Base-by-base conservation (phyloP, 371 early-diverging fungal genomes). In the Synchytrium microbalum region DNA sequence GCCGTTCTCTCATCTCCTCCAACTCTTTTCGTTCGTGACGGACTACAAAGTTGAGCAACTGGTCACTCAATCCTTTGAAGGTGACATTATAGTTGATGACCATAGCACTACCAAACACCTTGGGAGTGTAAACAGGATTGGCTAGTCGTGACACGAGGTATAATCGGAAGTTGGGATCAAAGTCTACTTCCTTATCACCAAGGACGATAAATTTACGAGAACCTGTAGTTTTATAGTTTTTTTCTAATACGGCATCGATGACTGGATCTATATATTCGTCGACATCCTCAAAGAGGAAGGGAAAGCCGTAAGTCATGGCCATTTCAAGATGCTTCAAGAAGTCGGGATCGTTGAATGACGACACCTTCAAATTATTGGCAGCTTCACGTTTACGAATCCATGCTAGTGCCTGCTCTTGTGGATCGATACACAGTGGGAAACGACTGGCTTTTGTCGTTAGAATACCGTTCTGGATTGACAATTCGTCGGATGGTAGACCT, bases 211-310 rank as follows among this genome's bases (percentile, higher is more conserved):
- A 84, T 23, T 70, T 59, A 2, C 84, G 64, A n/a, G 78, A 64
- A 2, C 84, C 81, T 46, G 60, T 56, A 0, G 51, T 23, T 54
- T 75, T 75, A 61, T 82, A 75, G 68, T 82, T 82, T 63, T 82
- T 82, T 64, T 84, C 84, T n/a, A 84, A 71, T 32, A 84, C 64
- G 63, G 79, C 79, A 67, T 84, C 84, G 62, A 84, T 82, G 13
- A 84, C 84, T 0, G 84, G 84, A 63, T 84, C 84, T 60, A 84
- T 84, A 67, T 82, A 84, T 62, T 84, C 84, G 67, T 84, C 84
- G 8, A 84, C 82, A 61, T 84, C 84, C 64, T 84, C 84, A 64
- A 84, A 84, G 24, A 84, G 63, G 73, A 82, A 82, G 23, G 84
- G 84, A 63, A 84, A 81, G 25, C 84, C 84, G 57, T 84, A 84